phyloP scores from a whole-genome alignment of 1,139 yeast species.

The Zygoascus meyerae region DNA sequence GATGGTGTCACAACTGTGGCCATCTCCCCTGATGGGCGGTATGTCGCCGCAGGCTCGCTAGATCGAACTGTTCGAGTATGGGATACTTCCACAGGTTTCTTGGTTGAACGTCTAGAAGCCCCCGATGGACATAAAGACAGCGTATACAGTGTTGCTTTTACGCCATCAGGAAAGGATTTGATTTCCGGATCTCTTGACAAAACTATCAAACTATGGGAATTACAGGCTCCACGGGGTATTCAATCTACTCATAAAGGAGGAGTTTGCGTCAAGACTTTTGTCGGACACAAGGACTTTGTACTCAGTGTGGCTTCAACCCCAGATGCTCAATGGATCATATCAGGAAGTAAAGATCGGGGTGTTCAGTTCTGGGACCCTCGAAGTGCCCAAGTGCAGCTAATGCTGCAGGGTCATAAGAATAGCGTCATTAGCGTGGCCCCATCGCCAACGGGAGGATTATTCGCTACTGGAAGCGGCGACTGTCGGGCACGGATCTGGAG shows the following conservation, averaged over 20 bases:
- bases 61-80: slow-evolving; percentile 95
- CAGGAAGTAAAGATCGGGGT: slow-evolving; percentile 96
- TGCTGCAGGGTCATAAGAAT: slow-evolving; percentile 96
- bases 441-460: slow-evolving; percentile 69
- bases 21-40: slow-evolving; percentile 89
- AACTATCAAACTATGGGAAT: slow-evolving; percentile 93
- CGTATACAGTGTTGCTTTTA: slow-evolving; percentile 90
- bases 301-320: slow-evolving; percentile 93
- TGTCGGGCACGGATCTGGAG: slow-evolving; percentile 97
- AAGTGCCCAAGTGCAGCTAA: slow-evolving; percentile 86
- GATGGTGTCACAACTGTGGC: slow-evolving; percentile 99
- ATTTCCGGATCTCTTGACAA: slow-evolving; percentile 94
- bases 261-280: slow-evolving; percentile 82
- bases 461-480: slow-evolving; percentile 98
- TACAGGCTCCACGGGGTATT: slow-evolving; percentile 46
- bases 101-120: slow-evolving; percentile 88
- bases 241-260: slow-evolving; percentile 41
- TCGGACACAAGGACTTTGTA: slow-evolving; percentile 95
- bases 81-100: slow-evolving; percentile 85
- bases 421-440: slow-evolving; percentile 95
- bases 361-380: slow-evolving; percentile 95
- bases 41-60: slow-evolving; percentile 93
- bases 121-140: slow-evolving; percentile 97
- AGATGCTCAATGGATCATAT: slow-evolving; percentile 82
- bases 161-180: slow-evolving; percentile 86